Evolutionary conservation across 2,329 filamentous ascomycete species (phyloP), one percentile per base, ranked within the genome.

Genomic region (Cladosporium sp.): DNA sequence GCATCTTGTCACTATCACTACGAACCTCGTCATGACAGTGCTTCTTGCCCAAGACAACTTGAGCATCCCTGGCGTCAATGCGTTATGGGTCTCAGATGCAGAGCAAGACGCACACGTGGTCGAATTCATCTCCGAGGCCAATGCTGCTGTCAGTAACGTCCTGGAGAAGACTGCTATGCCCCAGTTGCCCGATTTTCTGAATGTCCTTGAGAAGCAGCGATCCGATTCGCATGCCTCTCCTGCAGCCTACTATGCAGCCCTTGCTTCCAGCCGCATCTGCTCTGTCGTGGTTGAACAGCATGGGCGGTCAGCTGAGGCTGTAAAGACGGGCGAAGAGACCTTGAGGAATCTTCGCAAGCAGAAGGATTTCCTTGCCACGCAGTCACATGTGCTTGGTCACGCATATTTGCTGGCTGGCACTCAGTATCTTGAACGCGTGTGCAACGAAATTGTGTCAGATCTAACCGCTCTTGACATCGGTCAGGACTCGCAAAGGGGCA

Each of bases 41-140:
- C 75, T 82, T 56, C 65, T 85, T 18, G 75, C 80, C 13, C 77
- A 81, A 51, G 82, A 85, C 55, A 82, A 84, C 53, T 61, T 83
- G 14, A 79, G 76, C 43, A 72, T 85, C 46, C 71, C 76, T 13
- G 75, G 74, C 4, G 75, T 76, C 8, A 82, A 82, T 57, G 70
- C 74, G 7, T 71, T 84, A 3, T 79, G 79, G 70, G 70, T 72
- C 4, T 56, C 72, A 9, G 53, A 53, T 13, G 41, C 49, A 3
- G 77, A 79, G 41, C 68, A 76, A 10, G 77, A 80, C 45, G 69
- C 74, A 9, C 78, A 80, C 41, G 76, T 78, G 6, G 68, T 77
- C 49, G 72, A 78, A 3, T 73, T 80, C 53, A 70, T 83, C 19
- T 72, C 73, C 9, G 71, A 78, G 58, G 76, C 77, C 9, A 74